Evolutionary conservation across 2,329 filamentous ascomycete genomes (phyloP).

Genomic region (Hypomyces perniciosus): DNA sequence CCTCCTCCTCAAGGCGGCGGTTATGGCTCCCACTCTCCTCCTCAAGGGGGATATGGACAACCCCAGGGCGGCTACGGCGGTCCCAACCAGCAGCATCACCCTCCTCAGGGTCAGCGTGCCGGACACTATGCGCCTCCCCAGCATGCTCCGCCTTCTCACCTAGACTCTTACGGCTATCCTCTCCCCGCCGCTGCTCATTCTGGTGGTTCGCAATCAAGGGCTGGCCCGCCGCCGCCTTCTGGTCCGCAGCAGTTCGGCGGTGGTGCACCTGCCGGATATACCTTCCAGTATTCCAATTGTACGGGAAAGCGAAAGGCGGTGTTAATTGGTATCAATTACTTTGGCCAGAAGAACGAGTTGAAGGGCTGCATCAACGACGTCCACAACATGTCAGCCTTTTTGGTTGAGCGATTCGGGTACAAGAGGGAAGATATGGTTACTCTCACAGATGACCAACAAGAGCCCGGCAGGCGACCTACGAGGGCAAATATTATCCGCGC

Average conservation of each 20-base stretch:
- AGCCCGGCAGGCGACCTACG: constrained; percentile 66
- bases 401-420: constrained; percentile 63
- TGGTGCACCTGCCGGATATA: constrained; percentile 62
- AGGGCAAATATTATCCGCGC: constrained; percentile 68
- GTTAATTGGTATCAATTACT: constrained; percentile 77
- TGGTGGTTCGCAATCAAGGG: constrained; percentile 17
- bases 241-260: constrained; percentile 56
- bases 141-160: constrained; percentile 35
- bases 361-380: constrained; percentile 77
- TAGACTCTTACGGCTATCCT: constrained; percentile 44
- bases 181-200: constrained; percentile 15
- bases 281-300: constrained; percentile 71
- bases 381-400: constrained; percentile 66
- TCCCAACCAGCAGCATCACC: constrained; percentile 16
- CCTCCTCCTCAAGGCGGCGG: constrained; percentile 23
- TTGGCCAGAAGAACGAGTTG: constrained; percentile 64
- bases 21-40: constrained; percentile 20
- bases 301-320: constrained; percentile 67
- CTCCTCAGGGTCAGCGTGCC: constrained; percentile 14
- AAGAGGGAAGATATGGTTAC: constrained; percentile 75
- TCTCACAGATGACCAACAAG: constrained; percentile 67
- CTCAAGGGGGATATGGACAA: constrained; percentile 17
- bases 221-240: constrained; percentile 40
- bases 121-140: constrained; percentile 24
- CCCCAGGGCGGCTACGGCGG: constrained; percentile 16